phyloP scores from a whole-genome alignment of 495 filamentous ascomycete genomes.

The Xylaria flabelliformis region DNA sequence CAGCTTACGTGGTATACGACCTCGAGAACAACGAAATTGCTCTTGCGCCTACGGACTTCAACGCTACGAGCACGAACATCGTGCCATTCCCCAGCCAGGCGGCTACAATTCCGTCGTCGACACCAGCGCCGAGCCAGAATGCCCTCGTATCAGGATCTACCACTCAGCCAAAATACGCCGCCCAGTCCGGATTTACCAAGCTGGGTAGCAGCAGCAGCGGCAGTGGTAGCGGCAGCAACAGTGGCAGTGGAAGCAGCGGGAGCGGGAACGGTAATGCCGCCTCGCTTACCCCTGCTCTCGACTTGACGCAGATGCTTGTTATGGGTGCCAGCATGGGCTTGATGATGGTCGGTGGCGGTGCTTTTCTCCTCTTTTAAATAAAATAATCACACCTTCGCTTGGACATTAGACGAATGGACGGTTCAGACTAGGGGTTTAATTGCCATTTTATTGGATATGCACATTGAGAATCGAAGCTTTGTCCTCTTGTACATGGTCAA shows the following conservation, averaged over 20 bases:
- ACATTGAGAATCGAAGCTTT: neutral
- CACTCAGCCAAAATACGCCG: conserved; percentile 45
- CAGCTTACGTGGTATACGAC: conserved; percentile 95
- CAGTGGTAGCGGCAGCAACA: conserved; percentile 14
- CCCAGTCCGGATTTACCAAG: conserved; percentile 47
- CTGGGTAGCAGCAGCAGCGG: neutral
- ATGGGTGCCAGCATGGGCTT: conserved; percentile 46
- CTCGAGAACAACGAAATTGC: conserved; percentile 86
- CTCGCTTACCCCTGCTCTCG: conserved; percentile 40
- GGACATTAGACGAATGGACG: conserved; percentile 15
- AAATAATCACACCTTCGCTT: conserved; percentile 12
- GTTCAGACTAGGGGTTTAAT: neutral
- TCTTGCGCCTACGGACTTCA: conserved; percentile 86
- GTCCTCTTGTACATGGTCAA: neutral
- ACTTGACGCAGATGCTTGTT: conserved; percentile 41
- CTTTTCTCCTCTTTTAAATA: conserved; percentile 41
- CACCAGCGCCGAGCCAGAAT: conserved; percentile 50
- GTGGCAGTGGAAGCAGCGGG: neutral
- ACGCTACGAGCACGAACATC: conserved; percentile 67
- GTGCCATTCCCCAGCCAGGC: conserved; percentile 56
- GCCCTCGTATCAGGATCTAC: conserved; percentile 40
- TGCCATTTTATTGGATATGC: neutral
- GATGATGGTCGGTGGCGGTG: conserved; percentile 50
- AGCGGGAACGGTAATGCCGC: conserved; percentile 41
- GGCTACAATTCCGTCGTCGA: conserved; percentile 59